phyloP scores from a whole-genome alignment of 1,139 yeast genomes.

The Pneumocystis wakefieldiae region DNA sequence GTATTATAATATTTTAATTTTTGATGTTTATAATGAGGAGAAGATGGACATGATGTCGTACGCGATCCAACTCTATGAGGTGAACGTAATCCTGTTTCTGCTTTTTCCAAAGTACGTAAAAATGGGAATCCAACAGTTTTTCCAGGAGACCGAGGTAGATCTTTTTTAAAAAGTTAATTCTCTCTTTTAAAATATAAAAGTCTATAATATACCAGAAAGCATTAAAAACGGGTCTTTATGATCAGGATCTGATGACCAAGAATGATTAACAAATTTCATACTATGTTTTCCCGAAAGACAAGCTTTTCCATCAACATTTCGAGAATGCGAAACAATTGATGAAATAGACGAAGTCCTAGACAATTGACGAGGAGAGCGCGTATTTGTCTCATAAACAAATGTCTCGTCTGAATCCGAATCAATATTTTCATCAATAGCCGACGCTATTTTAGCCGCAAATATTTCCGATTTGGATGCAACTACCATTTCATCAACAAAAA shows the following conservation, averaged over 20 bases:
- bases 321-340: not conserved
- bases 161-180: not conserved
- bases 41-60: not conserved
- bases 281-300: conserved; percentile 10
- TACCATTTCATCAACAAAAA: not conserved
- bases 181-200: not conserved
- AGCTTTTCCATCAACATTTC: conserved; percentile 2
- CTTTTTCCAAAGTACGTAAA: not conserved
- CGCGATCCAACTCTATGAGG: not conserved
- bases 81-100: not conserved
- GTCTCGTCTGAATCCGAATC: conserved; percentile 84
- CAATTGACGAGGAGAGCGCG: conserved; percentile 11
- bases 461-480: conserved; percentile 60
- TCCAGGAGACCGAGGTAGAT: not conserved
- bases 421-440: conserved; percentile 83
- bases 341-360: not conserved
- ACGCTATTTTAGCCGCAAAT: conserved; percentile 85
- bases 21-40: not conserved
- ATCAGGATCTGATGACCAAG: not conserved
- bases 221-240: not conserved
- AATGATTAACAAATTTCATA: conserved; percentile 8
- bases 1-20: not conserved
- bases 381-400: conserved; percentile 66
- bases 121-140: not conserved
- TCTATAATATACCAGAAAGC: not conserved